Percentiles rank a stretch among this genome's conserved stretches.
These are phyloP conservation scores for Fonsecaea monophora DNA, from an alignment of 2,329 filamentous ascomycete species.

Conservation along the genomic window DNA sequence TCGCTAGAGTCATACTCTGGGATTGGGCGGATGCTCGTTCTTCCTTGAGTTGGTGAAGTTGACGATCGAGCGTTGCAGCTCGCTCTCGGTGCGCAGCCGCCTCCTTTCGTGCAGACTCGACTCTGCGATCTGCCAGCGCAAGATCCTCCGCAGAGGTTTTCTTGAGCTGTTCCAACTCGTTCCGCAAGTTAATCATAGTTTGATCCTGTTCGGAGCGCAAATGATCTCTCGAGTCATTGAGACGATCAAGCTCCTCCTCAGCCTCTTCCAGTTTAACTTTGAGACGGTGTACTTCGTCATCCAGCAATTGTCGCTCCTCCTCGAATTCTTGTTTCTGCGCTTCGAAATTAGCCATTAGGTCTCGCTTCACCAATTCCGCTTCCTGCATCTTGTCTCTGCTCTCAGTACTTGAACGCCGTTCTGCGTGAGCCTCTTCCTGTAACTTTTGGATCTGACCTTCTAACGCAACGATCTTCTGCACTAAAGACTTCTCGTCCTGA, in stretches of 20 bases:
- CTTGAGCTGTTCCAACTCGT: conserved; percentile 65
- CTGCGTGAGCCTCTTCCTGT: conserved; percentile 71
- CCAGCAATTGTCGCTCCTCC: conserved; percentile 80
- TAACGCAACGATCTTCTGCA: conserved; percentile 68
- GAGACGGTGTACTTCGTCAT: conserved; percentile 77
- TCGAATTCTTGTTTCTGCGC: conserved; percentile 87
- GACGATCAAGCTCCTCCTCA: conserved; percentile 88
- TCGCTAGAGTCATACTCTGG: conserved; percentile 57
- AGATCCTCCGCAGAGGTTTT: conserved; percentile 52
- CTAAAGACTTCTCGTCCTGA: conserved; percentile 65
- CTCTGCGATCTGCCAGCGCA: conserved; percentile 48
- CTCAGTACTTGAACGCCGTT: conserved; percentile 65
- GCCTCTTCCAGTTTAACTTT: conserved; percentile 82
- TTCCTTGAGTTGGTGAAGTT: conserved; percentile 63
- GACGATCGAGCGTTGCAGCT: conserved; percentile 64
- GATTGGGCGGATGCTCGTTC: conserved; percentile 49
- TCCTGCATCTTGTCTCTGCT: conserved; percentile 71
- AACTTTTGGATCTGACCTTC: conserved; percentile 78
- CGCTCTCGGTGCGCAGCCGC: conserved; percentile 68
- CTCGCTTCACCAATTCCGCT: conserved; percentile 88
- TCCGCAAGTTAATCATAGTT: conserved; percentile 70
- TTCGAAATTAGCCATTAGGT: conserved; percentile 93
- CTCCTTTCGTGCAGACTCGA: conserved; percentile 68
- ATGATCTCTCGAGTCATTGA: conserved; percentile 82
- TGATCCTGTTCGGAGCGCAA: conserved; percentile 75